Conservation (phyloP, 78 protist species). For the Chrysochromulina parva region DNA sequence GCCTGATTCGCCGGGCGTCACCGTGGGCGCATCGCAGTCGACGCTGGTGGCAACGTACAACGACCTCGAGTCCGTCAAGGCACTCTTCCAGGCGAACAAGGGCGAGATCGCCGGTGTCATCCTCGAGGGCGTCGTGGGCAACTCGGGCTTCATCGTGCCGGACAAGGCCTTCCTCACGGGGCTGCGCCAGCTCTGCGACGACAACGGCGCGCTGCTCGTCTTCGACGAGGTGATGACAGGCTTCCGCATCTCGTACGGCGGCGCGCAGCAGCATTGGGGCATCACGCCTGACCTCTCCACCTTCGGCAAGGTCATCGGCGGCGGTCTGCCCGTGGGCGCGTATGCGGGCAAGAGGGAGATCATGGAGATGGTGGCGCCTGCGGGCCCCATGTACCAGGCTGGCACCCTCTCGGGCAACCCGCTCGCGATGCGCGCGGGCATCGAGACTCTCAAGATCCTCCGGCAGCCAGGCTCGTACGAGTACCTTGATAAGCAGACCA, state of each 20-base stretch:
- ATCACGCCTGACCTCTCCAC: conserved; percentile 57
- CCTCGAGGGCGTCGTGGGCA: conserved; percentile 59
- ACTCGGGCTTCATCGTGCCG: conserved; percentile 55
- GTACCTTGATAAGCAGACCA: conserved; percentile 27
- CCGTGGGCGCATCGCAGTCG: conserved; percentile 13
- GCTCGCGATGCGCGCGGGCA: conserved; percentile 61
- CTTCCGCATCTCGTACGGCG: conserved; percentile 63
- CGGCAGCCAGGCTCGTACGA: conserved; percentile 24
- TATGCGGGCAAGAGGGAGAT: conserved; percentile 54
- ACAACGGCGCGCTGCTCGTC: conserved; percentile 37
- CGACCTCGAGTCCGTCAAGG: conserved; percentile 43
- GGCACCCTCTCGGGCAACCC: conserved; percentile 63
- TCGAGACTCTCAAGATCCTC: conserved; percentile 44
- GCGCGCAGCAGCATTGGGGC: conserved; percentile 57
- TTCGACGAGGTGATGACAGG: conserved; percentile 64
- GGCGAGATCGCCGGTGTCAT: conserved; percentile 55
- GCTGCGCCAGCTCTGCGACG: conserved; percentile 11
- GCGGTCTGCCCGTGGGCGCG: conserved; percentile 62
- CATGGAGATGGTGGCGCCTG: conserved; percentile 62
- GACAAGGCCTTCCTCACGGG: conserved; percentile 36
- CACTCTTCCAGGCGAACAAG: conserved; percentile 46
- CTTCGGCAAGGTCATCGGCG: conserved; percentile 59
- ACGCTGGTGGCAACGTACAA: conserved; percentile 50
- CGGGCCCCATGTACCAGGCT: conserved; percentile 62
- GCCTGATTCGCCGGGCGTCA: conserved; percentile 63